These are phyloP conservation scores for Jatropha curcas DNA, from an alignment of 345 rosid genomes.

Conservation along the genomic window DNA sequence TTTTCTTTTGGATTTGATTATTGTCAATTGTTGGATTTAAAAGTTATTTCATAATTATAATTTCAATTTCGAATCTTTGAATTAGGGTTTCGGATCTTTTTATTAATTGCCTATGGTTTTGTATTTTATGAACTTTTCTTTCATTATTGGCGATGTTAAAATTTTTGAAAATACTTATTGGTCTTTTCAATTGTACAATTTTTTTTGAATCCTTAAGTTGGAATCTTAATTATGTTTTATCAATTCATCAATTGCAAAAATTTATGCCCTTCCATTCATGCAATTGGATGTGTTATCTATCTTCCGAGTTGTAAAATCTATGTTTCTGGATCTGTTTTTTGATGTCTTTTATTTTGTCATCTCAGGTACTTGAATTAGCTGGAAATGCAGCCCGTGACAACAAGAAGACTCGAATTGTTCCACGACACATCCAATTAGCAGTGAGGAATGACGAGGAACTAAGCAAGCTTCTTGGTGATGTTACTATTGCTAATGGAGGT, in stretches of 20 bases:
- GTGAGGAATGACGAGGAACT: slow-evolving; percentile 93
- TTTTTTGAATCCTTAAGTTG: background rate
- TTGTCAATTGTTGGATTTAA: background rate
- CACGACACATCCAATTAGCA: slow-evolving; percentile 86
- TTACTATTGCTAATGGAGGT: slow-evolving; percentile 91
- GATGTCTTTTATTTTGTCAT: background rate
- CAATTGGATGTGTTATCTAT: background rate
- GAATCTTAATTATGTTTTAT: too few species aligned
- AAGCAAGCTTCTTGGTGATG: slow-evolving; percentile 96
- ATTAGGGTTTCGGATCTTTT: background rate
- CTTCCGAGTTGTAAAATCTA: background rate
- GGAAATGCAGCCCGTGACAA: slow-evolving; percentile 93
- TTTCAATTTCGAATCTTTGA: background rate
- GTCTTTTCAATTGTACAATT: background rate
- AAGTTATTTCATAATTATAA: too few species aligned
- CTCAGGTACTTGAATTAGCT: slow-evolving; percentile 80
- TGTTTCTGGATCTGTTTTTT: background rate
- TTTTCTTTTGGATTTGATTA: too few species aligned
- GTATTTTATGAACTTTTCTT: background rate
- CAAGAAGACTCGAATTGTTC: slow-evolving; percentile 88
- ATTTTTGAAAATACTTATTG: background rate
- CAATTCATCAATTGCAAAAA: too few species aligned
- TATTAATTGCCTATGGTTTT: too few species aligned
- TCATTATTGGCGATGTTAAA: too few species aligned
- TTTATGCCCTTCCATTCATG: too few species aligned